A percentile compares a stretch with the other conserved stretches of the same genome.
Conservation (phyloP, 2,329 filamentous ascomycete genomes). For the Monosporascus sp. region DNA sequence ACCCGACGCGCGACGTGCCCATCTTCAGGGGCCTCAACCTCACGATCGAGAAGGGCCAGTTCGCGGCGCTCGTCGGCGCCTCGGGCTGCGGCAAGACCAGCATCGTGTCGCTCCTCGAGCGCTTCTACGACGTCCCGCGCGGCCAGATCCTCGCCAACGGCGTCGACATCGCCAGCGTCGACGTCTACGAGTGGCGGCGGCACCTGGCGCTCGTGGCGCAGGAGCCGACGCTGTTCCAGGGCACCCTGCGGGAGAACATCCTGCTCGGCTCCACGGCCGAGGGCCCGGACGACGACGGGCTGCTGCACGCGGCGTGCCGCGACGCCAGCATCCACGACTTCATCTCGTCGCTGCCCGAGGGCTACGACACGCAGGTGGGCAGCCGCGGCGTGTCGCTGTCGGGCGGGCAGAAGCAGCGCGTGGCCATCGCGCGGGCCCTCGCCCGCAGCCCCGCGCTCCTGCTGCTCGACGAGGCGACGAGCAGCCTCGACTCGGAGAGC, state of each 20-base stretch:
- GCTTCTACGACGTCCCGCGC: conserved; percentile 64
- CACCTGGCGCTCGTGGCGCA: conserved; percentile 68
- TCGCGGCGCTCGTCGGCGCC: conserved; percentile 65
- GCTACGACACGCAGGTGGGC: conserved; percentile 64
- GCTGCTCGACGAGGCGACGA: conserved; percentile 70
- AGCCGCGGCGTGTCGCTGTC: conserved; percentile 62
- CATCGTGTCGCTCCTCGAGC: conserved; percentile 60
- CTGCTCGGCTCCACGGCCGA: conserved; percentile 56
- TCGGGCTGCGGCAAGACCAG: conserved; percentile 71
- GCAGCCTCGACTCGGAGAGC: conserved; percentile 58
- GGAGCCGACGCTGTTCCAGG: conserved; percentile 68
- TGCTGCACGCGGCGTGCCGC: conserved; percentile 48
- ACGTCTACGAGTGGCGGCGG: conserved; percentile 58
- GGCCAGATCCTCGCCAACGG: conserved; percentile 64
- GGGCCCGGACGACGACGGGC: conserved; percentile 44
- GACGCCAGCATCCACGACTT: conserved; percentile 69
- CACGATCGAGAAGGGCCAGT: conserved; percentile 63
- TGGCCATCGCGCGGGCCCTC: conserved; percentile 66
- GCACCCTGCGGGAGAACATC: conserved; percentile 59
- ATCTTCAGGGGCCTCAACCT: conserved; percentile 60
- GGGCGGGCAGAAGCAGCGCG: conserved; percentile 68
- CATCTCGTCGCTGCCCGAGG: conserved; percentile 60
- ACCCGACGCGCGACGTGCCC: conserved; percentile 51
- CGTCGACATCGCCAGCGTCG: conserved; percentile 52
- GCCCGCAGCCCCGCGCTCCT: conserved; percentile 61